Conservation (phyloP, 2,329 filamentous ascomycete species). For the Cordyceps cicadae region DNA sequence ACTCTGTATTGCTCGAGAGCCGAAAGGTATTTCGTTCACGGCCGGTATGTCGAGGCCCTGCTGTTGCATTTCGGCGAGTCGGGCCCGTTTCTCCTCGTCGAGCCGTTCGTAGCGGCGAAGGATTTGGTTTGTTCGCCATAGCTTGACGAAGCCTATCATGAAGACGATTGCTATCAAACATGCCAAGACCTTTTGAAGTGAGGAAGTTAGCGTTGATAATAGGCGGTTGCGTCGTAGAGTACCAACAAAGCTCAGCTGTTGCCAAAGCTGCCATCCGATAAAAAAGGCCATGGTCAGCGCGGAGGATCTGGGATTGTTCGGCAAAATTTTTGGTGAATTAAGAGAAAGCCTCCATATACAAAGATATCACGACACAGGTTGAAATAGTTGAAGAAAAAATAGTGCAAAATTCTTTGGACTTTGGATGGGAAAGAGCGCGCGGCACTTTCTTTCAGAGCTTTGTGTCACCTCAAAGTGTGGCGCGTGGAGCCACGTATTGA, state of each 20-base stretch:
- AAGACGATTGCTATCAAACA: constrained; percentile 65
- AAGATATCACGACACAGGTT: background rate
- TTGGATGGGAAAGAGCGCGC: constrained; percentile 1
- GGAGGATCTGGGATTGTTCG: constrained; percentile 25
- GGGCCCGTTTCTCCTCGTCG: constrained; percentile 56
- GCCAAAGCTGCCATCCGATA: constrained; percentile 68
- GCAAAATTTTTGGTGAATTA: background rate
- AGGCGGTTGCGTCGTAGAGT: background rate
- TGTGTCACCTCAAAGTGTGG: background rate
- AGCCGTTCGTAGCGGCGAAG: constrained; percentile 52
- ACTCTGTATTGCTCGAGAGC: constrained; percentile 73
- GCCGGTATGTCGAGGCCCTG: constrained; percentile 37
- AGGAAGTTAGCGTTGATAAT: background rate
- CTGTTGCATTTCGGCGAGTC: constrained; percentile 44
- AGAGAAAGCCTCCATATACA: no score
- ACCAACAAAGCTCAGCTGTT: constrained; percentile 84
- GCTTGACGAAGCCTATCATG: constrained; percentile 56
- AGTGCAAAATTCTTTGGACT: background rate
- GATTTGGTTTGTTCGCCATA: constrained; percentile 52
- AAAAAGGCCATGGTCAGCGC: constrained; percentile 46
- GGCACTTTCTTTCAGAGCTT: background rate
- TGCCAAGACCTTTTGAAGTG: constrained; percentile 55
- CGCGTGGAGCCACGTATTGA: background rate
- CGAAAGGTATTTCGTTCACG: constrained; percentile 66
- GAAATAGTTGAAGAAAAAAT: background rate